These are phyloP conservation scores for Salix purpurea DNA, from an alignment of 345 rosid species.

Conservation along the genomic window DNA sequence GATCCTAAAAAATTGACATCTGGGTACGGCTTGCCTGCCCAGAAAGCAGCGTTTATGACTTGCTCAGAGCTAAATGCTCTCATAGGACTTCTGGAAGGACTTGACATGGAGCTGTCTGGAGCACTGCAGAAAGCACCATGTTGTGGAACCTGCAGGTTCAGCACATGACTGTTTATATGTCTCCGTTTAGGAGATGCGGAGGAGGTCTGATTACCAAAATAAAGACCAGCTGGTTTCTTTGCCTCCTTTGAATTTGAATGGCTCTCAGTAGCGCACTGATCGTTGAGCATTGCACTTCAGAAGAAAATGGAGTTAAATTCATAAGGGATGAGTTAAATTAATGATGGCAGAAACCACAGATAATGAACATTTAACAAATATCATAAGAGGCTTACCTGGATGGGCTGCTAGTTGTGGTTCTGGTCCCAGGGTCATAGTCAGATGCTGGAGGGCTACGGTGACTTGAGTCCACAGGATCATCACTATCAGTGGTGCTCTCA, in stretches of 20 bases:
- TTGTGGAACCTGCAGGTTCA: slow-evolving; percentile 63
- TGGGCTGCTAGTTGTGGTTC: slow-evolving; percentile 27
- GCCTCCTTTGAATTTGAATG: slow-evolving; percentile 53
- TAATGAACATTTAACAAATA: not conserved
- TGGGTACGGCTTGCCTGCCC: slow-evolving; percentile 61
- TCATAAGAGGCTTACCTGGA: slow-evolving; percentile 16
- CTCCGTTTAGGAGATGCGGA: slow-evolving; percentile 64
- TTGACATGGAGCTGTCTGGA: slow-evolving; percentile 92
- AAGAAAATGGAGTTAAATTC: slow-evolving; percentile 8
- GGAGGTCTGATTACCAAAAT: slow-evolving; percentile 44
- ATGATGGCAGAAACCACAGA: not conserved
- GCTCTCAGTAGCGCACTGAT: slow-evolving; percentile 33
- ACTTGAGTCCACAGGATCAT: slow-evolving; percentile 18
- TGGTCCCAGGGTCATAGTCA: slow-evolving; percentile 23
- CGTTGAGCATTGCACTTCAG: slow-evolving; percentile 51
- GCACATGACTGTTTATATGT: slow-evolving; percentile 51
- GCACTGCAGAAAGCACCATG: slow-evolving; percentile 69
- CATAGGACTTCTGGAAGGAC: slow-evolving; percentile 97
- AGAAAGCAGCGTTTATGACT: slow-evolving; percentile 56
- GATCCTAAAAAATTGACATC: slow-evolving; percentile 77
- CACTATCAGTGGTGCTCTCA: slow-evolving; percentile 24
- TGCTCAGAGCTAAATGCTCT: slow-evolving; percentile 70
- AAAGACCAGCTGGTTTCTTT: slow-evolving; percentile 51
- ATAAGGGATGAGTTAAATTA: slow-evolving; percentile 14
- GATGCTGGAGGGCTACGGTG: slow-evolving; percentile 21